A percentile compares a stretch with the other conserved stretches of the same genome.
These are phyloP conservation scores for Magnolia kwangsiensis DNA, from an alignment of 164 flowering plant genomes.

Conservation along the genomic window DNA sequence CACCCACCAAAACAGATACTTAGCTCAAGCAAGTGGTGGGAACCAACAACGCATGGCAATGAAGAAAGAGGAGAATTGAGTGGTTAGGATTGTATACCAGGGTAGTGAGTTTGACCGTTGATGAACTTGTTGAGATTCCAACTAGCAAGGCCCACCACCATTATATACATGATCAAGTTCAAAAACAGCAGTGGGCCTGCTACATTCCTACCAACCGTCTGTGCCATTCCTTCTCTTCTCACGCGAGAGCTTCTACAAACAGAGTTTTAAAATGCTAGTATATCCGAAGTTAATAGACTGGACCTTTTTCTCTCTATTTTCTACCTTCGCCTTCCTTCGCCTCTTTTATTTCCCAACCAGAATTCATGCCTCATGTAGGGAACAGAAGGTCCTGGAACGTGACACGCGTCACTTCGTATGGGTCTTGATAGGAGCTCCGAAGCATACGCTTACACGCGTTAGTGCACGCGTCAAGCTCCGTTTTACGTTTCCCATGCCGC, in stretches of 20 bases:
- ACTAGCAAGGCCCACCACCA: constrained; percentile 74
- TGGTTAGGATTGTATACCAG: constrained; percentile 31
- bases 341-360: neutral
- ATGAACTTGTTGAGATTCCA: constrained; percentile 79
- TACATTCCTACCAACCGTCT: constrained; percentile 62
- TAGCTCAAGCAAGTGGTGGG: neutral
- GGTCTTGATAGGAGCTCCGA: neutral
- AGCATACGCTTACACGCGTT: neutral
- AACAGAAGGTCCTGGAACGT: neutral
- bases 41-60: neutral
- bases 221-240: constrained; percentile 43
- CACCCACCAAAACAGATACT: no score
- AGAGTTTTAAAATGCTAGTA: neutral
- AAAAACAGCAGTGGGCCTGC: constrained; percentile 83
- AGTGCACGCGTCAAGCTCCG: neutral
- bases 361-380: neutral
- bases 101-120: constrained; percentile 72
- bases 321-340: neutral
- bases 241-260: neutral
- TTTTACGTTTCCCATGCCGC: neutral
- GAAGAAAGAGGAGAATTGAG: neutral
- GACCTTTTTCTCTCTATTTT: neutral
- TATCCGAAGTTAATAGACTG: neutral
- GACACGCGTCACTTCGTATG: neutral
- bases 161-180: constrained; percentile 63